A percentile compares a stretch with the other conserved stretches of the same genome.
Conservation (phyloP, 352 stramenopile genomes). For the Phytophthora litchii region DNA sequence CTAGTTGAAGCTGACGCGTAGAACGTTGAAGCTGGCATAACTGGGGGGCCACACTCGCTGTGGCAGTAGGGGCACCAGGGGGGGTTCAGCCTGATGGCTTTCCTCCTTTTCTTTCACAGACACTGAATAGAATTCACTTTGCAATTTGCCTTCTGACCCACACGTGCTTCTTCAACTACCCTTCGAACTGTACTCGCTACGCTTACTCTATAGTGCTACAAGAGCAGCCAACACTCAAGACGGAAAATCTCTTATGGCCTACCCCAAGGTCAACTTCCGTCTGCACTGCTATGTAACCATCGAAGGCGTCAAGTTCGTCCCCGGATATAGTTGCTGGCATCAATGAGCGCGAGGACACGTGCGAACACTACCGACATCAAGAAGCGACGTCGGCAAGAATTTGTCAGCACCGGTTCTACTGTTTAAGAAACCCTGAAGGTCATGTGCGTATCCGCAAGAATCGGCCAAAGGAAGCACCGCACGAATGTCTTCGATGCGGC, state of each 20-base stretch:
- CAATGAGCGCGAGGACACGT: neutral
- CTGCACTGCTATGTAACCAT: slow-evolving; percentile 8
- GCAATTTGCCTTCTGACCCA: too few species aligned
- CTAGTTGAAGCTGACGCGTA: too few species aligned
- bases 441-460: neutral
- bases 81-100: too few species aligned
- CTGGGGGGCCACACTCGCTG: too few species aligned
- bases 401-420: slow-evolving; percentile 7
- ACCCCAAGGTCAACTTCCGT: neutral
- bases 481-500: neutral
- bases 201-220: too few species aligned
- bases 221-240: too few species aligned
- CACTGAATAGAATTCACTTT: too few species aligned
- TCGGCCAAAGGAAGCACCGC: neutral
- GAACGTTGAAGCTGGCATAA: too few species aligned
- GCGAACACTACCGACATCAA: neutral
- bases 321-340: slow-evolving; percentile 6
- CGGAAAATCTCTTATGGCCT: neutral
- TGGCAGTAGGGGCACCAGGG: too few species aligned
- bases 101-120: too few species aligned
- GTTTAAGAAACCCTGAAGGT: neutral
- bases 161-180: too few species aligned
- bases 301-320: neutral
- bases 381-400: neutral
- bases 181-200: too few species aligned